Conservation (phyloP, 352 stramenopile species). For the Phytophthora fragariaefolia region DNA sequence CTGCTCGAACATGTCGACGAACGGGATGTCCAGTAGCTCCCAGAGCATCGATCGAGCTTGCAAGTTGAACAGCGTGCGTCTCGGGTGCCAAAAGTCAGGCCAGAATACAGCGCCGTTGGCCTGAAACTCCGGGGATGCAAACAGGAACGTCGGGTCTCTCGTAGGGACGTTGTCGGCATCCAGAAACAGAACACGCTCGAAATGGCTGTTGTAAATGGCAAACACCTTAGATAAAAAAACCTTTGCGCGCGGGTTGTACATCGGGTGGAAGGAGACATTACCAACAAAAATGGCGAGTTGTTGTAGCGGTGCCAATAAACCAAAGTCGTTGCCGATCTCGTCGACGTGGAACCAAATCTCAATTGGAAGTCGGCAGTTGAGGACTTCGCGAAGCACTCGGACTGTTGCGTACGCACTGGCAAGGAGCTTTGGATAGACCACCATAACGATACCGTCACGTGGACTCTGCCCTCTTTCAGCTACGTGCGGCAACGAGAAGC, state of each 20-base stretch:
- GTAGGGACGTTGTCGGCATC: conserved; percentile 63
- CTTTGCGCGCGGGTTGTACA: conserved; percentile 40
- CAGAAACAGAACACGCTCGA: conserved; percentile 58
- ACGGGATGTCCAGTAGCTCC: conserved; percentile 49
- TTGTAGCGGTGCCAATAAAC: conserved; percentile 27
- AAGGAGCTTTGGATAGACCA: conserved; percentile 57
- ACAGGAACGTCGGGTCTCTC: conserved; percentile 56
- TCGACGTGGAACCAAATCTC: conserved; percentile 57
- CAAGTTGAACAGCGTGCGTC: conserved; percentile 62
- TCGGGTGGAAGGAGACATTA: conserved; percentile 33
- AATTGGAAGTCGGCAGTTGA: conserved; percentile 49
- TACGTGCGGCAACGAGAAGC: conserved; percentile 26
- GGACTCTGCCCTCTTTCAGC: not conserved
- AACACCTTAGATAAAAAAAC: conserved; percentile 60
- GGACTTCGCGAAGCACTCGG: conserved; percentile 38
- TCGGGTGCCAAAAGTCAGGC: conserved; percentile 73
- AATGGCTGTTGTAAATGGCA: conserved; percentile 51
- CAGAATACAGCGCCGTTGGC: conserved; percentile 62
- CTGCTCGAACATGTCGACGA: conserved; percentile 70
- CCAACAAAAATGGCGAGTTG: conserved; percentile 33
- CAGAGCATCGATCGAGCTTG: conserved; percentile 58
- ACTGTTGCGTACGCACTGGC: conserved; percentile 45
- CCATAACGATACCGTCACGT: conserved; percentile 50
- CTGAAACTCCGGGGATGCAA: conserved; percentile 41
- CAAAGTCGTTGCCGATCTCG: conserved; percentile 33